Evolutionary conservation across 371 early-diverging fungal genomes (phyloP).

Genomic region (Gilbertella persicaria): DNA sequence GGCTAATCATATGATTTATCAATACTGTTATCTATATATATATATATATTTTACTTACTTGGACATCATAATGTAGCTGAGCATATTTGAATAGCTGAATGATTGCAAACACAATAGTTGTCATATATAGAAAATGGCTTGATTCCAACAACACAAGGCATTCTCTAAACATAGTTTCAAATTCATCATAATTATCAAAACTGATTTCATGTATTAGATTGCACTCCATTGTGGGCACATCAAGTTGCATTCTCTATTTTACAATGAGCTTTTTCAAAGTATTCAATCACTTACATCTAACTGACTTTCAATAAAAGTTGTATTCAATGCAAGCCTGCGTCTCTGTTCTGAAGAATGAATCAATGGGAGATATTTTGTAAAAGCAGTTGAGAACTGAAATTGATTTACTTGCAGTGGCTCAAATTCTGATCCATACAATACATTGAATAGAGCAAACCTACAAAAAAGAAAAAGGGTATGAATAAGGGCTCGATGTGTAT

Average conservation of each 20-base stretch:
- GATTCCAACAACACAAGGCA: background rate
- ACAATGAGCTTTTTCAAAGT: too few relatives aligned
- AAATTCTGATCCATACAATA: constrained; percentile 3
- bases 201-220: background rate
- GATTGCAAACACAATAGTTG: background rate
- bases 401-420: background rate
- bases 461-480: background rate
- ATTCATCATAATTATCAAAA: background rate
- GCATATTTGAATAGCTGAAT: constrained; percentile 3
- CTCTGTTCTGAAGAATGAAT: background rate
- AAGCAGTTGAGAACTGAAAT: background rate
- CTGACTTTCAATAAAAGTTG: background rate
- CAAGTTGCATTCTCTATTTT: too few relatives aligned
- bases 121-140: background rate
- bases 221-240: background rate
- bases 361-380: background rate
- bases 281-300: background rate
- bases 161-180: constrained; percentile 4
- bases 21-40: background rate
- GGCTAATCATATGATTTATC: background rate
- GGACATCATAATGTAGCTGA: too few relatives aligned
- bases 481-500: background rate
- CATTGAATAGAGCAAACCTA: constrained; percentile 5
- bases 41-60: background rate
- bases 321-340: background rate